Base-by-base conservation (phyloP, 306 rosid genomes). In the Cucurbita moschata region DNA sequence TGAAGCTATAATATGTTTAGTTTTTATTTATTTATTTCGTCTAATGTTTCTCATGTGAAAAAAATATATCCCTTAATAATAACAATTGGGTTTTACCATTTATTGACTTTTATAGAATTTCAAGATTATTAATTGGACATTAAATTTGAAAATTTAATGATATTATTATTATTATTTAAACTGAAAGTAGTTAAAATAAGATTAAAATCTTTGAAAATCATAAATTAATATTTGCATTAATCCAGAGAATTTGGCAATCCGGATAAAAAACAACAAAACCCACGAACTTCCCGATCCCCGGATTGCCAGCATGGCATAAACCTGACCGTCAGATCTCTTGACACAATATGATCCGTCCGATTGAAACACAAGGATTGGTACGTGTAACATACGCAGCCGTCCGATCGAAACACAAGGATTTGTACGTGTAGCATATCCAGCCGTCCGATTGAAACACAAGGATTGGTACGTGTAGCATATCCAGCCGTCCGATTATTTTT, bases 391-490 rank as follows among this genome's bases (percentile, higher is more conserved):
- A 3, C 0, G 1, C 13, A 8, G 2, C 68, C 68, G 68, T 62
- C 47, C 68, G 47, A 62, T 62, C 19, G 19, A 19, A 19, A 19
- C 19, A 19, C 19, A 19, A 19, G 19, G 19, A 19, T 19, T 19
- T 26, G 23, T 7, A 38, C 68, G 68, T 38, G 47, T 18, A 15
- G 16, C 0, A 0, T 3, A 3, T 1, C 2, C 13, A 8, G 2
- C 68, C 68, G 68, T 62, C 47, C 68, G 47, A 62, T 62, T 23
- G n/a, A n/a, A n/a, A n/a, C n/a, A n/a, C n/a, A n/a, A n/a, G n/a
- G n/a, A n/a, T n/a, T n/a, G 47, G 23, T 6, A 38, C 68, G 68
- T 38, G 47, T 18, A 15, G 15, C 0, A 0, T 3, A 3, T 1
- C 2, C 13, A 7, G 2, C 68, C 68, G 68, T 62, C 47, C 68